Evolutionary conservation across 805 yeast genomes (phyloP), one percentile per base, ranked within the genome.

Genomic region (Barnettozyma populi): DNA sequence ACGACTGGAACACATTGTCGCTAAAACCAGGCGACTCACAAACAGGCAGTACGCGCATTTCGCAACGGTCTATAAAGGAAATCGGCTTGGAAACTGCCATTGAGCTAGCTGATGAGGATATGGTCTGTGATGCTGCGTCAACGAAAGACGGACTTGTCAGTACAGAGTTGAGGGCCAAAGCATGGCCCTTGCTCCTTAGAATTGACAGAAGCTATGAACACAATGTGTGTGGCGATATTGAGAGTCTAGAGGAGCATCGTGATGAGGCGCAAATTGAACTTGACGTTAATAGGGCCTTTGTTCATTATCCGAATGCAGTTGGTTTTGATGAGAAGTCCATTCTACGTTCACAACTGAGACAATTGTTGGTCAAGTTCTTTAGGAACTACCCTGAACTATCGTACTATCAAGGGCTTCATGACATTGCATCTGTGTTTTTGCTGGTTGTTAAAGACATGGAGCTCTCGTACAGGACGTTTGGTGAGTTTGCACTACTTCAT

Each of bases 371-470:
- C 13, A 68, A 70, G 18, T 70, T 89, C 2, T 69, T 94, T 13
- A 66, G 88, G 36, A 73, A 71, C 14, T 69, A 82, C 54, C 90
- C 90, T 0, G 57, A 64, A 4, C 68, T 90, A 37, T 71, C 79
- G 49, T 92, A 92, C 64, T 92, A 90, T 63, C 99, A 92, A 66
- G 99, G 99, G 0, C 88, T 76, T 63, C 98, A 92, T 64, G 98
- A 94, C 57, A 71, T 94, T 19, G 90, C 88, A 1, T 74, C 86
- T 34, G 74, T 86, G 5, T 69, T 86, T 7, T 66, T 86, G 5
- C 60, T 84, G 16, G 77, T 84, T 1, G 78, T 80, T 10, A 55
- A 61, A 20, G 67, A 63, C 4, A 68, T 55, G 46, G 59, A 58
- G 19, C 57, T 80, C 7, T 66, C 53, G 1, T 57, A 52, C 32